These are phyloP conservation scores for Bipolaris zeicola DNA, from an alignment of 2,329 filamentous ascomycete species.

Conservation along the genomic window DNA sequence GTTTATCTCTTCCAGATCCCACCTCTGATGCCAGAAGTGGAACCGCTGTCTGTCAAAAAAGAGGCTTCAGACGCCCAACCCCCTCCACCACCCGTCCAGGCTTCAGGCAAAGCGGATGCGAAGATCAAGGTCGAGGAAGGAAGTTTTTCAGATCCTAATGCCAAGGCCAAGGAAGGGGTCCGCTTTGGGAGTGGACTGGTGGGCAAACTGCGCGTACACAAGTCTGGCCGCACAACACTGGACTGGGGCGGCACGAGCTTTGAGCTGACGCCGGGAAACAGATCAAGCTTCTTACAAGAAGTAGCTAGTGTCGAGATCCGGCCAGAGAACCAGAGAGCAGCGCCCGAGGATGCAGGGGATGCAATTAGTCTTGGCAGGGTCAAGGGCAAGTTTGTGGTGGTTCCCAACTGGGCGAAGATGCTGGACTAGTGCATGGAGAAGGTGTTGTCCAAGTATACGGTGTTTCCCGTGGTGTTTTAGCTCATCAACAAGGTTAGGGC, in stretches of 20 bases:
- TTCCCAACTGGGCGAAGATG: slow-evolving; percentile 64
- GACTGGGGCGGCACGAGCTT: slow-evolving; percentile 67
- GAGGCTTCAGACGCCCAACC: slow-evolving; percentile 26
- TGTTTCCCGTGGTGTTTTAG: neutral
- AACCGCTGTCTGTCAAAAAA: slow-evolving; percentile 46
- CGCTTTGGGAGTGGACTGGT: slow-evolving; percentile 60
- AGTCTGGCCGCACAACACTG: slow-evolving; percentile 65
- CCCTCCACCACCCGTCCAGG: slow-evolving; percentile 18
- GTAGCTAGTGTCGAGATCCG: slow-evolving; percentile 51
- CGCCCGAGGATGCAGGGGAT: slow-evolving; percentile 47
- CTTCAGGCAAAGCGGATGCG: slow-evolving; percentile 23
- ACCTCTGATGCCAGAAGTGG: slow-evolving; percentile 64
- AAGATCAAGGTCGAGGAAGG: slow-evolving; percentile 44
- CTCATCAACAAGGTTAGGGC: too few species aligned
- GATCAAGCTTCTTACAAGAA: slow-evolving; percentile 65
- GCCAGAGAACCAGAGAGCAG: slow-evolving; percentile 44
- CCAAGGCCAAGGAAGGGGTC: slow-evolving; percentile 27
- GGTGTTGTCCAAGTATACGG: neutral
- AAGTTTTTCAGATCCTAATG: slow-evolving; percentile 25
- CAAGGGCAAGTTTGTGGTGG: slow-evolving; percentile 68
- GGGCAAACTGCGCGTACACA: slow-evolving; percentile 66
- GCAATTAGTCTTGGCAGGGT: slow-evolving; percentile 65
- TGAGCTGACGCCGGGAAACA: slow-evolving; percentile 62
- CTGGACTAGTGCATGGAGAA: slow-evolving; percentile 35
- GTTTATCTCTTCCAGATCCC: slow-evolving; percentile 70